Conservation (phyloP, 139 green algal species). For the Chlamydomonas sp. region DNA sequence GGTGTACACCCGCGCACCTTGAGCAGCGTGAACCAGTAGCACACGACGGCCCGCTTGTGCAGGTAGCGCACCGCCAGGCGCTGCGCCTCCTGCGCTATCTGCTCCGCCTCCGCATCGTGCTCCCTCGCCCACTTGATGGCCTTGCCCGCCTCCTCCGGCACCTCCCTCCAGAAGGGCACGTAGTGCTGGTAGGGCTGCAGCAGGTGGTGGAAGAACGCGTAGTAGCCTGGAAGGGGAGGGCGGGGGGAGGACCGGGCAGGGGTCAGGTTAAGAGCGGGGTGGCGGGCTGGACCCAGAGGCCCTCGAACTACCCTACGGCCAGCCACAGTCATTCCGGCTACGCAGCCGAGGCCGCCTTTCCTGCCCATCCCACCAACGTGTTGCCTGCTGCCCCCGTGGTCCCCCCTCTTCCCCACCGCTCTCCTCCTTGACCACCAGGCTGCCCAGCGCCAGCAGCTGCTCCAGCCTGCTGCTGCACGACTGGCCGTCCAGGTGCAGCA, state of each 20-base stretch:
- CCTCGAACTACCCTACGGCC: too few species aligned
- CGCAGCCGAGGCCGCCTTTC: too few species aligned
- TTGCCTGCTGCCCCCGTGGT: not conserved
- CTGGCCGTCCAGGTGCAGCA: conserved; percentile 56
- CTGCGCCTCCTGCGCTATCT: conserved; percentile 24
- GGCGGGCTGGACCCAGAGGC: too few species aligned
- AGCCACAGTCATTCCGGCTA: too few species aligned
- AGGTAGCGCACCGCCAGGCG: conserved; percentile 21
- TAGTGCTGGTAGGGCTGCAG: conserved; percentile 53
- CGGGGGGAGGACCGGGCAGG: not conserved
- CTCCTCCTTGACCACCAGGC: conserved; percentile 48
- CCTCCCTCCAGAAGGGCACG: conserved; percentile 39
- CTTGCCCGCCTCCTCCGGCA: conserved; percentile 14
- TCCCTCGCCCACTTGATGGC: conserved; percentile 15
- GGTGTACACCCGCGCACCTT: not conserved
- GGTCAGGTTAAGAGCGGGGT: too few species aligned
- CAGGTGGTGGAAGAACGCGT: conserved; percentile 56
- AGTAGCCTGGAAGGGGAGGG: conserved; percentile 30
- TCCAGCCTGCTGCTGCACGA: conserved; percentile 34
- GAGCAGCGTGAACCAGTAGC: conserved; percentile 42
- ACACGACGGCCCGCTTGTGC: conserved; percentile 36
- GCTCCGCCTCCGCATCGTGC: conserved; percentile 16
- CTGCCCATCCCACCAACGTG: not conserved
- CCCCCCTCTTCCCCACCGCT: conserved; percentile 4
- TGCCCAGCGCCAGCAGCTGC: conserved; percentile 49